Base-by-base conservation (phyloP, 441 rosid genomes). In the Pelargonium australe region DNA sequence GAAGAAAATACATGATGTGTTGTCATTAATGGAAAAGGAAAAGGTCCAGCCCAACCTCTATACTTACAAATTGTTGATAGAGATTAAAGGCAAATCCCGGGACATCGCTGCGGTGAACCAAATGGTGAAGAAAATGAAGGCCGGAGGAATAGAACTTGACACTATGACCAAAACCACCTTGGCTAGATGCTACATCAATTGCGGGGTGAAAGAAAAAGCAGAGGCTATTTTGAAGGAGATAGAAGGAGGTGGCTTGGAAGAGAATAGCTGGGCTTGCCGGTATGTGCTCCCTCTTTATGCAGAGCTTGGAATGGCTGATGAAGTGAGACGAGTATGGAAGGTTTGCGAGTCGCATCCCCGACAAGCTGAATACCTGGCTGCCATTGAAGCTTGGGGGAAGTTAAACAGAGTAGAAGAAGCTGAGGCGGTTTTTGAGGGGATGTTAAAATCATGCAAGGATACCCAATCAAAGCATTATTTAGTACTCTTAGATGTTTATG, bases 351-450 rank as follows among this genome's bases (percentile, higher is more conserved):
- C 67, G 28, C 63, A 68, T 19, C 81, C 77, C 34, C 66, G 47
- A 65, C 11, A 40, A 13, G 13, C 14, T 16, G 84, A 78, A 57
- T 72, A 77, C 58, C 5, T 71, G 7, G 78, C 84, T 65, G 84
- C 84, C 28, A 73, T 78, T 23, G 67, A 66, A 66, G 84, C 84
- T 7, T 80, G 81, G 79, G 79, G 80, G n/a, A 68, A 55, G 66
- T 66, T 80, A 69, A 70, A 72, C 61, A 72, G 75, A 55, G 41
- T 77, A 25, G 81, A 75, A 28, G 79, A 77, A 58, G 83, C 83
- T 12, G 79, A 80, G 65, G 77, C 81, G 13, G 68, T 73, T 13
- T 80, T 72, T n/a, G 75, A 72, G 25, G 40, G 43, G 68, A 64
- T 77, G 77, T 28, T 19, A 13, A 72, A 75, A 62, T 72, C 47